Base-by-base conservation (phyloP, 2,329 filamentous ascomycete genomes). In the Rugonectria rugulosa region DNA sequence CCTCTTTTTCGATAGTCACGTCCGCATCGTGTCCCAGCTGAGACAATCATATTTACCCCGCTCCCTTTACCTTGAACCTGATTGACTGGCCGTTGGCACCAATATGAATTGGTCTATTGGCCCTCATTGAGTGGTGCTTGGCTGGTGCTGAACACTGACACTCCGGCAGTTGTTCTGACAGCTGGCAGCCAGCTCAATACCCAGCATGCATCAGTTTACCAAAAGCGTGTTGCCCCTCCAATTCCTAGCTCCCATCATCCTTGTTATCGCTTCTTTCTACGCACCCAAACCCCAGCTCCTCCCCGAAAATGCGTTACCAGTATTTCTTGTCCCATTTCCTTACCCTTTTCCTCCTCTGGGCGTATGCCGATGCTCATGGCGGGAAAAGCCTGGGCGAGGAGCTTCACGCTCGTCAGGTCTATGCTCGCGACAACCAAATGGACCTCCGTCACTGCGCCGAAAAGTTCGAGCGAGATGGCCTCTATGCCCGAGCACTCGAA, bases 361-460 rank as follows among this genome's bases (percentile, higher is more conserved):
- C 26, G 11, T 24, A 23, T 7, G 29, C 29, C 14, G 3, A 9
- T 8, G 43, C 51, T 9, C 51, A 54, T 21, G 51, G 36, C 4
- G 43, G 43, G 24, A 47, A 47, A 29, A 48, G 43, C 15, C 36
- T 54, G 15, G 37, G 36, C 6, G 43, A 46, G 14, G 51, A 54
- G 43, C 26, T 54, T 17, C 37, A 41, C 26, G 43, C 51, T 8
- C 34, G 51, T 12, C 43, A 54, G 36, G 29, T 14, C 14, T 54
- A 48, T 24, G 51, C 51, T 21, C 26, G 17, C n/a, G 15, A 42
- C 12, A 54, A 54, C 31, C 40, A 36, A 9, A 54, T 54, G 51
- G 36, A 54, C 12, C 43, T 54, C 8, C 31, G 43, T 11, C 51
- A 54, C 24, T 54, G 51, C 27, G 37, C 43, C 23, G 51, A 54